Evolutionary conservation across 75 land plant species (phyloP), one percentile per base, ranked within the genome.

Genomic region (Isoetes taiwanensis): DNA sequence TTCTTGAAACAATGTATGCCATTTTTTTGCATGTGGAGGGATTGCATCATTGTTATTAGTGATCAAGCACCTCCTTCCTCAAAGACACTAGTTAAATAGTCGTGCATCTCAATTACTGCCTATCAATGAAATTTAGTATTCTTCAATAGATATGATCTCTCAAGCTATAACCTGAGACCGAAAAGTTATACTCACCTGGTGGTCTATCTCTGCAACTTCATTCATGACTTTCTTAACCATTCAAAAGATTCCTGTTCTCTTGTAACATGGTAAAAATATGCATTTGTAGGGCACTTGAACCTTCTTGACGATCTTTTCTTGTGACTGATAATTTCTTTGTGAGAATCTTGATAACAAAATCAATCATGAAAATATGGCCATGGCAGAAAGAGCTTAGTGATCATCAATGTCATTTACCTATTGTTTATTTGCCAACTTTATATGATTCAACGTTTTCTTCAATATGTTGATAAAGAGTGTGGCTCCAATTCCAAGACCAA

Each of bases 191-290:
- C 2, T 66, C 65, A 81, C 89, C 67, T 77, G 77, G 3, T 66
- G 76, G 61, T 84, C 89, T 69, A 78, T 68, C 54, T 81, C 81
- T 26, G 85, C 79, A 17, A 84, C 79, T 61, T 84, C 85, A 62
- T 81, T 68, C 89, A 81, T 81, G 19, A 81, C 85, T 34, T 79
- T 85, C 73, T 81, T 84, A 84, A 84, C 89, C 89, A 84, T 23
- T 84, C 89, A 30, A 84, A 75, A 0, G 89, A 84, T 0, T 78
- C 76, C 30, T 71, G 65, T 33, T 84, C 87, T 40, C 84, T 77
- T 3, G 87, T 84, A 16, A 84, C 78, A 84, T 85, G 81, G 33
- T 81, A 84, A 70, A 84, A 84, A 52, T 84, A 73, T 2, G 85
- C 89, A 57, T 41, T 65, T 52, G n/a, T n/a, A n/a, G n/a, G n/a